phyloP scores from a whole-genome alignment of 2,329 filamentous ascomycete genomes.

The Fusarium pininemorale region DNA sequence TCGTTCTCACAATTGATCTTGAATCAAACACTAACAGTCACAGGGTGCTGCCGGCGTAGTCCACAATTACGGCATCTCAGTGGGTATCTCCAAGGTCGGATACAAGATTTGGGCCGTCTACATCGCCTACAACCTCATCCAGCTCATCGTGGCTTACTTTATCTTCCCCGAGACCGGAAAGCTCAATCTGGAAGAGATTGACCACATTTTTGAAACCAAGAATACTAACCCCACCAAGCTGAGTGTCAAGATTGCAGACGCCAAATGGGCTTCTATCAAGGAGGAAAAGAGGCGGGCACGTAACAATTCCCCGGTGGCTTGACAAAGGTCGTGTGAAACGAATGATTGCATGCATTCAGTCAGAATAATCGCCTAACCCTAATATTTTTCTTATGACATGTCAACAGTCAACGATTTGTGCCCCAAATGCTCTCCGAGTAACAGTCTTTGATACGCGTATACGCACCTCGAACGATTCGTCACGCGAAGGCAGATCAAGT shows the following conservation, averaged over 20 bases:
- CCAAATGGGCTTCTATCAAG: constrained; percentile 23
- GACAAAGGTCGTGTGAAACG: too few relatives aligned
- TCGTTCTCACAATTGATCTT: too few relatives aligned
- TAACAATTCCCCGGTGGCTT: neutral
- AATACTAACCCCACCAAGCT: constrained; percentile 14
- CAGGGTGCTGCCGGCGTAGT: constrained; percentile 29
- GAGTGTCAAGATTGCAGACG: constrained; percentile 24
- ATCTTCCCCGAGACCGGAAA: constrained; percentile 37
- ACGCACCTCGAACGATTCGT: too few relatives aligned
- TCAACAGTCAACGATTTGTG: neutral
- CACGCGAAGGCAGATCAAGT: neutral
- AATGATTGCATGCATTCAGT: too few relatives aligned
- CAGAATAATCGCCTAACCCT: neutral
- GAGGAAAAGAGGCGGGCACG: constrained; percentile 14
- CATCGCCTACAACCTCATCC: constrained; percentile 32
- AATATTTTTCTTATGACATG: accelerated
- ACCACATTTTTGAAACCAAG: constrained; percentile 39
- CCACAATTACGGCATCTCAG: constrained; percentile 36
- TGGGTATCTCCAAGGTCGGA: constrained; percentile 28
- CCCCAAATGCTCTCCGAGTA: neutral
- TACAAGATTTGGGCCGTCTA: constrained; percentile 40
- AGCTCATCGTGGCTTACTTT: constrained; percentile 31
- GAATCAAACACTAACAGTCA: too few relatives aligned
- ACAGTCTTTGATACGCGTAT: neutral
- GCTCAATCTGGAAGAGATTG: constrained; percentile 37